These are phyloP conservation scores for Colletotrichum destructivum DNA, from an alignment of 2,329 filamentous ascomycete genomes.

Conservation along the genomic window DNA sequence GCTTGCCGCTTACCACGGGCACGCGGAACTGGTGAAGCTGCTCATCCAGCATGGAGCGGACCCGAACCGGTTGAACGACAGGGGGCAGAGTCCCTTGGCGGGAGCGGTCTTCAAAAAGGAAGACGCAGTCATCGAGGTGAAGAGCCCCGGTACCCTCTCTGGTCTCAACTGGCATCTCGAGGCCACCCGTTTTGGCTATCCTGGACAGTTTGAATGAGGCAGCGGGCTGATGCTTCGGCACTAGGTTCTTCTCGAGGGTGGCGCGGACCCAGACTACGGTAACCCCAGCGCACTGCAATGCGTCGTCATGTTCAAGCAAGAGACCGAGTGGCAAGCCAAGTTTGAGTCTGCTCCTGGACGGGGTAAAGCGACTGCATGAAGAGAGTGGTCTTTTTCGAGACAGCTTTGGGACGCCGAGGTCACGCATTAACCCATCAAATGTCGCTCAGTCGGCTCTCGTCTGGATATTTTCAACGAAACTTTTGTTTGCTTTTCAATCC, in stretches of 20 bases:
- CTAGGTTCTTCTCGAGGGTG: constrained; percentile 65
- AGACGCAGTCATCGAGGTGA: constrained; percentile 72
- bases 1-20: constrained; percentile 80
- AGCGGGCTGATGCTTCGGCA: background rate
- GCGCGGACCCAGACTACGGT: constrained; percentile 69
- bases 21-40: constrained; percentile 71
- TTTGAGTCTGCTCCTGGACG: constrained; percentile 65
- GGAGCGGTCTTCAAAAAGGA: constrained; percentile 83
- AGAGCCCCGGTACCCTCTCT: constrained; percentile 5
- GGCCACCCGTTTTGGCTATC: background rate
- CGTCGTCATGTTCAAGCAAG: constrained; percentile 67
- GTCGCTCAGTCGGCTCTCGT: no score
- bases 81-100: constrained; percentile 78
- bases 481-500: no score
- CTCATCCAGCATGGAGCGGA: constrained; percentile 76
- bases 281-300: constrained; percentile 65
- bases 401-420: background rate
- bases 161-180: no score
- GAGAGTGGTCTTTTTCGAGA: background rate
- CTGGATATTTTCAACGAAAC: no score
- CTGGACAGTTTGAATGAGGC: background rate
- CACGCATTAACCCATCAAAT: no score
- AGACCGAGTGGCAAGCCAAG: constrained; percentile 63
- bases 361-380: constrained; percentile 55
- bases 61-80: constrained; percentile 77